These are phyloP conservation scores for Copromyces sp. DNA, from an alignment of 495 filamentous ascomycete species.

Conservation along the genomic window DNA sequence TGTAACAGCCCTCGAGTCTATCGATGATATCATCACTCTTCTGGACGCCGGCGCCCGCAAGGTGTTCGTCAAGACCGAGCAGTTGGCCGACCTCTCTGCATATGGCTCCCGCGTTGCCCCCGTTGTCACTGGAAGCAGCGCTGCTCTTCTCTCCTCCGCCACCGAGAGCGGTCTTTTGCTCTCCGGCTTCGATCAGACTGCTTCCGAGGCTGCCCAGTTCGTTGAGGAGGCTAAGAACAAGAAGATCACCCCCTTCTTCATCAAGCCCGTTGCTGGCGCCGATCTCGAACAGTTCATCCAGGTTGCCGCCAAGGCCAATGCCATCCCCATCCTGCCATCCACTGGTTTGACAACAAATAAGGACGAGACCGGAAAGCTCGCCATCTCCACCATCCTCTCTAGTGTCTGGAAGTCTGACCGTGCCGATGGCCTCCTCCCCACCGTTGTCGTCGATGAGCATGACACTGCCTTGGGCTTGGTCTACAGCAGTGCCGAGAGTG, in stretches of 20 bases:
- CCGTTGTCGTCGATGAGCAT: constrained; percentile 81
- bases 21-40: constrained; percentile 64
- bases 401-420: constrained; percentile 66
- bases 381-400: constrained; percentile 59
- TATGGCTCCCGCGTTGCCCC: constrained; percentile 36
- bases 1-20: constrained; percentile 54
- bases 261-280: constrained; percentile 33
- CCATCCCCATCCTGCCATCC: constrained; percentile 71
- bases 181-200: constrained; percentile 34
- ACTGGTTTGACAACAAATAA: constrained; percentile 56
- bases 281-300: constrained; percentile 43
- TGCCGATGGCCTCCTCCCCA: constrained; percentile 74
- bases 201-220: constrained; percentile 30
- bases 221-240: constrained; percentile 34
- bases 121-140: constrained; percentile 20
- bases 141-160: constrained; percentile 19
- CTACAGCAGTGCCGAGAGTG: constrained; percentile 86
- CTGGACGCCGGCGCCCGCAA: constrained; percentile 81
- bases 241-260: constrained; percentile 36
- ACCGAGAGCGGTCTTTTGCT: constrained; percentile 34
- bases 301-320: constrained; percentile 44
- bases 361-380: constrained; percentile 45
- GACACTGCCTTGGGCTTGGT: constrained; percentile 79
- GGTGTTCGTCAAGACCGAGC: constrained; percentile 67
- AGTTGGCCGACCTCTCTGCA: constrained; percentile 37